Evolutionary conservation across 225 moss, liverwort and hornwort genomes (phyloP), one percentile per base, ranked within the genome.

Genomic region (Marchantia paleacea): DNA sequence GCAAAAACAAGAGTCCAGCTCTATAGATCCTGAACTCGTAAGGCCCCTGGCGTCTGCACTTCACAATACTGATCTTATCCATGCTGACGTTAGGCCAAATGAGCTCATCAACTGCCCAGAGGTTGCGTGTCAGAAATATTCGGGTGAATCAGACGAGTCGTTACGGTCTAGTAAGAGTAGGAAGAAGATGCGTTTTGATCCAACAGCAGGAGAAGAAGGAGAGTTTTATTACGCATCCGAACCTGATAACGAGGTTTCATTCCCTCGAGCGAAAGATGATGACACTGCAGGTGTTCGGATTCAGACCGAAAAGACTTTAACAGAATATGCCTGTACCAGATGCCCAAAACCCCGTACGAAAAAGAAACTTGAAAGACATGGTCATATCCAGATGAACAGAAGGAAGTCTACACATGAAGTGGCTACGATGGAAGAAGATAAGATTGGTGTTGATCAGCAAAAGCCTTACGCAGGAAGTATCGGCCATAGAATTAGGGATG

Each of bases 141-240:
- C 50, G 39, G 81, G 53, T 49, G 69, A 78, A 65, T 52, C 57
- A 31, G 60, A 61, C 16, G 67, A 52, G 47, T 20, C 74, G 8
- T n/a, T 69, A 20, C 52, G 18, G 64, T 78, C 61, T 11, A 57
- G 60, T 62, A n/a, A 68, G 14, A 68, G 24, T 69, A 66, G 67
- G 29, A 82, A 79, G 79, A 82, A 85, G 72, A 58, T 85, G 70
- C 75, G 82, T 48, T 85, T 85, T 75, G 85, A 85, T 75, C 81
- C 79, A 3, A 85, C 80, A 47, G 80, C 82, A 57, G 85, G 85
- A 71, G 82, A 85, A n/a, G 85, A 85, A 67, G 85, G 85, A 55
- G 30, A 15, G 25, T 85, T 85, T 31, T 85, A 85, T 61, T 82
- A 77, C 51, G 72, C 28, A 51, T 80, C 76, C 22, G 85, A 71